phyloP scores from a whole-genome alignment of 139 green algal species.

The Coelastrella sp. region DNA sequence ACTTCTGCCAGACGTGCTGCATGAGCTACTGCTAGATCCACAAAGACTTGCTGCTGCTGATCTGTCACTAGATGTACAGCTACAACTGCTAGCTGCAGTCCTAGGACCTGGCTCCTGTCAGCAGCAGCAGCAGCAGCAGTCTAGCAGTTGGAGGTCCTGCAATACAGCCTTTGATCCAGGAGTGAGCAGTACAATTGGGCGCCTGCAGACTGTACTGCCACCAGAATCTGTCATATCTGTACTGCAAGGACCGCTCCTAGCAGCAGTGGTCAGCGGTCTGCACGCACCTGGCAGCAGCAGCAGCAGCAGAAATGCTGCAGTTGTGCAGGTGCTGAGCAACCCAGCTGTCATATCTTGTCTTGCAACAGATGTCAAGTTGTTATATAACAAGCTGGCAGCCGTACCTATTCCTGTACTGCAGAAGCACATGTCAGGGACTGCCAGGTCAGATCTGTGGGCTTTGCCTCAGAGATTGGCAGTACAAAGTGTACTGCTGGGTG shows the following conservation, averaged over 20 bases:
- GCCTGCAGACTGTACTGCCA: conserved; percentile 29
- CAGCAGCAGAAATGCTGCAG: conserved; percentile 10
- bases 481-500: conserved; percentile 31
- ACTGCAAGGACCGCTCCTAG: conserved; percentile 25
- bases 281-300: background rate
- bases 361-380: conserved; percentile 25
- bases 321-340: background rate
- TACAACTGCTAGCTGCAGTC: background rate
- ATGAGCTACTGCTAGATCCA: background rate
- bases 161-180: background rate
- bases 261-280: conserved; percentile 20
- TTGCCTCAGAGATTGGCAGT: conserved; percentile 32
- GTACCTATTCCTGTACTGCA: background rate
- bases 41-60: background rate
- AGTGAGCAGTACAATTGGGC: conserved; percentile 17
- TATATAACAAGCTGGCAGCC: background rate
- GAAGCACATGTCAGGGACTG: background rate
- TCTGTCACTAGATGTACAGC: background rate
- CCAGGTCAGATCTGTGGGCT: conserved; percentile 27
- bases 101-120: background rate
- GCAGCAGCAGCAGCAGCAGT: conserved; percentile 21
- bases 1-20: conserved; percentile 25
- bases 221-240: conserved; percentile 2
- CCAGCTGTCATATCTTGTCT: background rate
- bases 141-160: background rate